Conservation (phyloP, 345 rosid genomes). For the Cardiospermum halicacabum region DNA sequence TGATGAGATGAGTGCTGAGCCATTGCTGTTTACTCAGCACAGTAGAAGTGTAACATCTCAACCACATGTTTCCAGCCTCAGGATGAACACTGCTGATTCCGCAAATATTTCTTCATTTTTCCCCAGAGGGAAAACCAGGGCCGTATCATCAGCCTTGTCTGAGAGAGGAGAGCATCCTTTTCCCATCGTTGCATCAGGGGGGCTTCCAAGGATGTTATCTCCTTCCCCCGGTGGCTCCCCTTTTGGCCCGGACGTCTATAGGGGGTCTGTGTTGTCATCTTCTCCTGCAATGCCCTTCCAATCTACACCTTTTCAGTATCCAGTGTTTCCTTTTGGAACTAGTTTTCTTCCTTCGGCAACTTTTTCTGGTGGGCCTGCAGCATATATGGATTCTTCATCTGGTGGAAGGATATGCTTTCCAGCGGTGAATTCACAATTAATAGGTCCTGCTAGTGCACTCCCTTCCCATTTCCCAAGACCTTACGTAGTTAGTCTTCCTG, state of each 20-base stretch:
- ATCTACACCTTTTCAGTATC: slow-evolving; percentile 64
- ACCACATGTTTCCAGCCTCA: slow-evolving; percentile 41
- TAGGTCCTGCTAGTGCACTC: slow-evolving; percentile 47
- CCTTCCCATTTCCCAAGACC: slow-evolving; percentile 56
- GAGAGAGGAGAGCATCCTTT: slow-evolving; percentile 65
- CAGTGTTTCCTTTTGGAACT: slow-evolving; percentile 53
- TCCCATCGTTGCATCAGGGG: slow-evolving; percentile 48
- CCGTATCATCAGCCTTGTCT: slow-evolving; percentile 51
- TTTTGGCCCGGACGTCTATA: slow-evolving; percentile 49
- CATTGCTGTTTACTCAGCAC: slow-evolving; percentile 39
- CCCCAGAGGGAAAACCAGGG: slow-evolving; percentile 47
- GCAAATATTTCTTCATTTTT: slow-evolving; percentile 66
- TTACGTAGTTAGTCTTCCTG: slow-evolving; percentile 50
- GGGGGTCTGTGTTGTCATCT: slow-evolving; percentile 67
- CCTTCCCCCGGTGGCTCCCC: slow-evolving; percentile 43
- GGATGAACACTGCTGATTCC: slow-evolving; percentile 38
- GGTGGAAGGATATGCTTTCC: slow-evolving; percentile 59
- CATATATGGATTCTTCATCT: slow-evolving; percentile 60
- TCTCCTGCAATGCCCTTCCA: slow-evolving; percentile 72
- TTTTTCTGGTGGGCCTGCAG: slow-evolving; percentile 55
- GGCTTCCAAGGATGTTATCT: slow-evolving; percentile 59
- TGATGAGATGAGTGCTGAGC: slow-evolving; percentile 50
- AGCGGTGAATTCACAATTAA: slow-evolving; percentile 49
- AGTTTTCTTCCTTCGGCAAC: slow-evolving; percentile 46
- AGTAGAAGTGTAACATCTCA: slow-evolving; percentile 41